These are phyloP conservation scores for Oryza coarctata DNA, from an alignment of 176 grass and related monocot genomes.

Conservation along the genomic window DNA sequence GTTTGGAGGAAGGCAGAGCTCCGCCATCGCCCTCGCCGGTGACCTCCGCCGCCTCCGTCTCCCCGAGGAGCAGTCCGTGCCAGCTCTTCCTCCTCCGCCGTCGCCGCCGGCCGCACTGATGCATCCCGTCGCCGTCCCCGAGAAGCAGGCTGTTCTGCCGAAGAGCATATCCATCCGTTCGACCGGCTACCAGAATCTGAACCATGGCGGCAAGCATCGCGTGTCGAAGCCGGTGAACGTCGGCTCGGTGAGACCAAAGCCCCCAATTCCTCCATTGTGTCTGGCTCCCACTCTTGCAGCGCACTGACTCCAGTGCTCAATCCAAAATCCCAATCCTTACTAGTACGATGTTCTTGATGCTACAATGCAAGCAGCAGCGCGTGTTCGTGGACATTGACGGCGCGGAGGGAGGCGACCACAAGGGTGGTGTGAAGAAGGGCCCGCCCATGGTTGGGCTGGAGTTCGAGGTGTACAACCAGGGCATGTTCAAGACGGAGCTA, in stretches of 20 bases:
- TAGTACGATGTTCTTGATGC: constrained; percentile 5
- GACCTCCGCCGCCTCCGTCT: constrained; percentile 49
- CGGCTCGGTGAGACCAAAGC: constrained; percentile 48
- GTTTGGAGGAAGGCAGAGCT: constrained; percentile 25
- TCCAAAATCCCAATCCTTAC: neutral
- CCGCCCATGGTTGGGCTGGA: constrained; percentile 47
- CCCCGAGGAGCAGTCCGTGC: constrained; percentile 4
- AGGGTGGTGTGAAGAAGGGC: constrained; percentile 13
- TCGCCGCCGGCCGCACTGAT: constrained; percentile 20
- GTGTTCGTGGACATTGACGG: constrained; percentile 51
- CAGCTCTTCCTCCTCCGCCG: constrained; percentile 5
- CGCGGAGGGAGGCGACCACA: constrained; percentile 17
- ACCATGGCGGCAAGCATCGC: constrained; percentile 36
- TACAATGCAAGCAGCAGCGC: constrained; percentile 59
- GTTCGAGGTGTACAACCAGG: constrained; percentile 90
- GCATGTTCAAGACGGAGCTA: constrained; percentile 97
- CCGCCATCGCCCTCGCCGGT: constrained; percentile 25
- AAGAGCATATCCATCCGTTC: constrained; percentile 92
- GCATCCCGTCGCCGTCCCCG: constrained; percentile 23
- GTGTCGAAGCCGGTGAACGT: constrained; percentile 25
- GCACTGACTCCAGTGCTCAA: constrained; percentile 2
- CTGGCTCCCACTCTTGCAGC: neutral
- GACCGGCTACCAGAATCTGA: constrained; percentile 62
- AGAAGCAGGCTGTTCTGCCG: constrained; percentile 48
- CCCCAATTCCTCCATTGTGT: neutral